A percentile compares a stretch with the other conserved stretches of the same genome.
Conservation (phyloP, 352 stramenopile species). For the Globisporangium echinulatum region DNA sequence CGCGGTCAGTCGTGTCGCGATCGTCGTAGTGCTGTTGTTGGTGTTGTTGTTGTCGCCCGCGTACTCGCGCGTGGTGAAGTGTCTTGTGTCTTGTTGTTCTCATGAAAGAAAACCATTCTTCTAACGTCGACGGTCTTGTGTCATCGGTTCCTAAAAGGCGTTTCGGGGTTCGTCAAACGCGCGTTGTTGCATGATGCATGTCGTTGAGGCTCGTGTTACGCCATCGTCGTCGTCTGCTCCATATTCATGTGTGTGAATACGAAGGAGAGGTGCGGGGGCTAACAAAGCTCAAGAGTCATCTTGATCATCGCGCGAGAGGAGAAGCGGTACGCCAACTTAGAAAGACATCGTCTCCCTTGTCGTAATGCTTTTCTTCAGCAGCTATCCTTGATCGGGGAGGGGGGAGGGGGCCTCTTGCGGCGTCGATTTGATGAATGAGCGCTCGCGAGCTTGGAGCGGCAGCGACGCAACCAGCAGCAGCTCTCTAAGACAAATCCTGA, state of each 20-base stretch:
- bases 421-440: conserved; percentile 61
- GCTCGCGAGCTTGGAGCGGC: background rate
- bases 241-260: conserved; percentile 55
- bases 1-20: conserved; percentile 12
- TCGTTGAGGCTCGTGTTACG: background rate
- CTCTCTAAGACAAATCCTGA: background rate
- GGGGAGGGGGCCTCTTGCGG: conserved; percentile 62
- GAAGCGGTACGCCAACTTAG: conserved; percentile 69
- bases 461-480: background rate
- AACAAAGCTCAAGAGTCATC: conserved; percentile 68
- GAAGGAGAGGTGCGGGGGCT: conserved; percentile 39
- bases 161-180: conserved; percentile 51
- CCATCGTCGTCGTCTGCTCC: conserved; percentile 18
- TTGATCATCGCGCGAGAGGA: conserved; percentile 62
- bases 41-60: conserved; percentile 14
- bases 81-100: conserved; percentile 69
- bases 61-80: conserved; percentile 12
- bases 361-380: conserved; percentile 64
- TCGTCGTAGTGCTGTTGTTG: conserved; percentile 15
- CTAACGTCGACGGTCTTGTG: conserved; percentile 64
- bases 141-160: conserved; percentile 74
- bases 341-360: conserved; percentile 87
- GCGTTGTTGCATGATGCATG: conserved; percentile 4
- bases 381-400: conserved; percentile 49
- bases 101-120: conserved; percentile 80